phyloP scores from a whole-genome alignment of 2,329 filamentous ascomycete genomes.

The Podosphaera fusca region DNA sequence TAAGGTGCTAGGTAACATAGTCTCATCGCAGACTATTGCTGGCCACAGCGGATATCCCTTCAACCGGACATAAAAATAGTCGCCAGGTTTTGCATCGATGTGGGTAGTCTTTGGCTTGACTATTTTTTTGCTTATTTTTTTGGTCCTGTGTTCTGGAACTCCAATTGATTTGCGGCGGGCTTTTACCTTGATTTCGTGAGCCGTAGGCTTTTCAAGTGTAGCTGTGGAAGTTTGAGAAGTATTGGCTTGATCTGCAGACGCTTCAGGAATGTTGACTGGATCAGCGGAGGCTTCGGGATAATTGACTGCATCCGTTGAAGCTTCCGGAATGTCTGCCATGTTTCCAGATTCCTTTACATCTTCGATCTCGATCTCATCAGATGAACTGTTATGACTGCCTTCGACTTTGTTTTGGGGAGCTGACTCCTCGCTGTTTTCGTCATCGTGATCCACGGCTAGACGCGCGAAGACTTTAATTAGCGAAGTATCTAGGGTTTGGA shows the following conservation, averaged over 20 bases:
- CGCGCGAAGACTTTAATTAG: constrained; percentile 7
- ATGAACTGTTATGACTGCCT: constrained; percentile 7
- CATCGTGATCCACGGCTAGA: constrained; percentile 7
- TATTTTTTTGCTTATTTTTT: constrained; percentile 70
- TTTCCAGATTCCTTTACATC: neutral
- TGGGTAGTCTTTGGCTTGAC: constrained; percentile 49
- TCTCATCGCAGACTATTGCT: constrained; percentile 78
- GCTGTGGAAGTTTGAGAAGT: constrained; percentile 14
- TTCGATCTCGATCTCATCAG: constrained; percentile 14
- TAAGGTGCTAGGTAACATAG: constrained; percentile 67
- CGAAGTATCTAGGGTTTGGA: constrained; percentile 1
- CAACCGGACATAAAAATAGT: constrained; percentile 79
- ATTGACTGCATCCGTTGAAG: neutral
- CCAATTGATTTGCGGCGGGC: constrained; percentile 50
- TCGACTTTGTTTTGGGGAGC: constrained; percentile 6
- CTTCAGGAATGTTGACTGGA: constrained; percentile 7
- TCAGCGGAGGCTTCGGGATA: constrained; percentile 7
- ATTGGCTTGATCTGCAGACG: constrained; percentile 13
- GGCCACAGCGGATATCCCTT: constrained; percentile 94
- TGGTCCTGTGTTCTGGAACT: constrained; percentile 43
- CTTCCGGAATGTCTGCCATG: neutral
- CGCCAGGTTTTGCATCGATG: constrained; percentile 66
- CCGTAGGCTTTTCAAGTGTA: constrained; percentile 17
- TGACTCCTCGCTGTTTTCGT: constrained; percentile 9
- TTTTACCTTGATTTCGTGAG: constrained; percentile 25